Evolutionary conservation across 2,329 filamentous ascomycete species (phyloP).

Genomic region (Colletotrichum cuscutae): DNA sequence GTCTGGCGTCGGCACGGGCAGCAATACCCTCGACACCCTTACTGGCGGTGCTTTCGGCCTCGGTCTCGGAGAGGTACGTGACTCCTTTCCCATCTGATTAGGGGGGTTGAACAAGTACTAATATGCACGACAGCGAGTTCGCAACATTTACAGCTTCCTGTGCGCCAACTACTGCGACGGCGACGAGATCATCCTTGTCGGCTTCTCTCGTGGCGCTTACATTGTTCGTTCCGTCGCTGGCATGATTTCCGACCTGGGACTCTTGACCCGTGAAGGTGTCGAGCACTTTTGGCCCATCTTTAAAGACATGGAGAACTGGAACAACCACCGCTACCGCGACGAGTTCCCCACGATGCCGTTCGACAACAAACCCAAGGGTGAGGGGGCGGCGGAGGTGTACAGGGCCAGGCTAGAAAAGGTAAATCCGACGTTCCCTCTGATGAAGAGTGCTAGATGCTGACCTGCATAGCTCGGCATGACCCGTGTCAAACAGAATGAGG

Average conservation of each 20-base stretch:
- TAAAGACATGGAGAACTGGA: constrained; percentile 66
- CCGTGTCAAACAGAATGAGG: constrained; percentile 51
- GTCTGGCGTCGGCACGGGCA: constrained; percentile 67
- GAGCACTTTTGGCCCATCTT: constrained; percentile 66
- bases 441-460: neutral
- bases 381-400: constrained; percentile 53
- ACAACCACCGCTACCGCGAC: constrained; percentile 55
- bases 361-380: constrained; percentile 58
- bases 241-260: constrained; percentile 61
- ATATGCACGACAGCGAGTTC: constrained; percentile 55
- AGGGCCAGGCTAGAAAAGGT: constrained; percentile 55
- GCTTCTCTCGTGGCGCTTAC: constrained; percentile 69
- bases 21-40: constrained; percentile 58
- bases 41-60: constrained; percentile 66
- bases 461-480: constrained; percentile 43
- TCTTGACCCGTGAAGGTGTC: constrained; percentile 63
- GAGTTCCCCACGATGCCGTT: constrained; percentile 59
- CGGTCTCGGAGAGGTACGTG: constrained; percentile 61
- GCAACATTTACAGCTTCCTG: constrained; percentile 71
- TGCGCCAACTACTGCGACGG: constrained; percentile 70
- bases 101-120: neutral
- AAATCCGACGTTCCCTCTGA: constrained; percentile 22
- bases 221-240: constrained; percentile 66
- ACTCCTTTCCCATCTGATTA: neutral
- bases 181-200: constrained; percentile 66